These are phyloP conservation scores for Mucor indicus DNA, from an alignment of 371 early-diverging fungal species.

Conservation along the genomic window DNA sequence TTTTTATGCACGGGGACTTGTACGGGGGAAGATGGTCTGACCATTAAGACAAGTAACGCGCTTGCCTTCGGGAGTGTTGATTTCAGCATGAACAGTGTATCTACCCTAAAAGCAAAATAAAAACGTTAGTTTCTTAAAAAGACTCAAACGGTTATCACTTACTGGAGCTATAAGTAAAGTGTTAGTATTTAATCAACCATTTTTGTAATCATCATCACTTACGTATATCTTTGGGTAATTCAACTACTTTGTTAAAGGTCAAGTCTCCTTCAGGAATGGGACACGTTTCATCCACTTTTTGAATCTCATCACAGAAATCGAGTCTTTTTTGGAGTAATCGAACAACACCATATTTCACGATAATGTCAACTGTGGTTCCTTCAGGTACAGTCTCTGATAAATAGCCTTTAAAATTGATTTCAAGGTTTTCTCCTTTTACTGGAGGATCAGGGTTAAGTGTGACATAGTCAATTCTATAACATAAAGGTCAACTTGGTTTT, in stretches of 20 bases:
- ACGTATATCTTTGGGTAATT: conserved; percentile 56
- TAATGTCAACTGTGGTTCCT: conserved; percentile 46
- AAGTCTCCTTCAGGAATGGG: conserved; percentile 53
- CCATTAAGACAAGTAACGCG: conserved; percentile 31
- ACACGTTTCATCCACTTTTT: conserved; percentile 52
- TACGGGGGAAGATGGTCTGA: conserved; percentile 24
- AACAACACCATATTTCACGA: conserved; percentile 50
- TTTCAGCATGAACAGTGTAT: conserved; percentile 36
- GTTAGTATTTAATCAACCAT: too few species aligned
- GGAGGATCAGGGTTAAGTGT: conserved; percentile 58
- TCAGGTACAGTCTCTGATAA: conserved; percentile 46
- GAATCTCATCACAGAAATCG: conserved; percentile 55
- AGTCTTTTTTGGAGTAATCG: conserved; percentile 33
- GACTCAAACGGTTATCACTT: conserved; percentile 12
- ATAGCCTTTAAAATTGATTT: conserved; percentile 51
- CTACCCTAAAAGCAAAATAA: conserved; percentile 18
- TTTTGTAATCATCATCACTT: conserved; percentile 14
- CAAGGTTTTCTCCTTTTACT: conserved; percentile 43
- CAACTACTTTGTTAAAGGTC: conserved; percentile 37
- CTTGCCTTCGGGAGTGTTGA: conserved; percentile 21
- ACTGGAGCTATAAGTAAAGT: conserved; percentile 20
- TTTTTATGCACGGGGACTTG: too few species aligned
- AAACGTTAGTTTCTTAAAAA: not conserved
- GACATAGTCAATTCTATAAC: conserved; percentile 39
- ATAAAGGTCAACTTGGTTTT: not conserved